Evolutionary conservation across 2,329 filamentous ascomycete species (phyloP).

Genomic region (Massarina eburnea): DNA sequence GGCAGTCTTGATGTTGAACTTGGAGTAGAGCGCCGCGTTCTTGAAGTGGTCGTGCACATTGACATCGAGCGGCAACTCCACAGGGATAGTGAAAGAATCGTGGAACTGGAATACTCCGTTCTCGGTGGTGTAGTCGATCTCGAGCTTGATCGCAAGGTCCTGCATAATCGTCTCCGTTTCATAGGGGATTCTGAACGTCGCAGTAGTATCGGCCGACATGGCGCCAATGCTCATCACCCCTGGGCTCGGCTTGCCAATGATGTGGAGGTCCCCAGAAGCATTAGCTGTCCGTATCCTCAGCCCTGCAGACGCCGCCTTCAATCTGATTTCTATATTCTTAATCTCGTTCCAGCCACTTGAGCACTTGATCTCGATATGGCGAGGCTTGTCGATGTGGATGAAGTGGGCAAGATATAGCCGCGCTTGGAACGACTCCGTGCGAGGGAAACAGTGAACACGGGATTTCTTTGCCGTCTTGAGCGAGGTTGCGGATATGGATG

Average conservation of each 20-base stretch:
- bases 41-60: constrained; percentile 98
- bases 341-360: constrained; percentile 73
- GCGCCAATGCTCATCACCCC: constrained; percentile 50
- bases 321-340: constrained; percentile 49
- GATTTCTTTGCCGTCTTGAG: constrained; percentile 48
- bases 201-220: constrained; percentile 48
- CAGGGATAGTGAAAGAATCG: constrained; percentile 64
- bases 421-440: constrained; percentile 67
- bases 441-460: constrained; percentile 73
- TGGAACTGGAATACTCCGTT: constrained; percentile 67
- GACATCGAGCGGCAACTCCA: constrained; percentile 82
- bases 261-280: constrained; percentile 45
- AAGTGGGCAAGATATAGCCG: constrained; percentile 66
- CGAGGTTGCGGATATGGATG: constrained; percentile 38
- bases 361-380: constrained; percentile 73
- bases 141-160: constrained; percentile 73
- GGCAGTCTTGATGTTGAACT: constrained; percentile 86
- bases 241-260: constrained; percentile 47
- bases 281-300: constrained; percentile 59
- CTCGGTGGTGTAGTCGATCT: constrained; percentile 71
- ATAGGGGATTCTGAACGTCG: constrained; percentile 74
- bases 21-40: constrained; percentile 75
- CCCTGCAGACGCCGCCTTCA: constrained; percentile 63
- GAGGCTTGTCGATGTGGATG: constrained; percentile 78
- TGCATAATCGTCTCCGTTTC: constrained; percentile 76